These are phyloP conservation scores for Ascocoryne sarcoides DNA, from an alignment of 2,329 filamentous ascomycete genomes.

Conservation along the genomic window DNA sequence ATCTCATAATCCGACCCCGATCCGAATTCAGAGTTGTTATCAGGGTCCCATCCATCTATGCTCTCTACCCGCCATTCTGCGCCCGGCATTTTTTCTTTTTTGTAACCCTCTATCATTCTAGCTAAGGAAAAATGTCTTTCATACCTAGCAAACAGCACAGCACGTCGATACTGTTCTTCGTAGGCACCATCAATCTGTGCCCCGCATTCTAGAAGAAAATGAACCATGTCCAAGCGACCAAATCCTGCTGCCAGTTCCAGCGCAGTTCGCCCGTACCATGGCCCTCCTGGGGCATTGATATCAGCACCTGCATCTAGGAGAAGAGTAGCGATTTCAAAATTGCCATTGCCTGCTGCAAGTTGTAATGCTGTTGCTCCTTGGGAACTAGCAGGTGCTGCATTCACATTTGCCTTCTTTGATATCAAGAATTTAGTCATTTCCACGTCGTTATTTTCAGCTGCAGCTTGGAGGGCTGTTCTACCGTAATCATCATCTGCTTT, in stretches of 20 bases:
- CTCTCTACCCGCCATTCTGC: too few relatives aligned
- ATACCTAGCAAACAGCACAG: constrained; percentile 7
- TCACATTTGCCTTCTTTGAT: background rate
- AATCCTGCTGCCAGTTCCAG: background rate
- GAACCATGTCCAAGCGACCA: background rate
- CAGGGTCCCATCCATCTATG: too few relatives aligned
- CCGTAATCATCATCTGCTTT: background rate
- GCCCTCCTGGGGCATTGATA: background rate
- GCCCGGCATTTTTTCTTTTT: too few relatives aligned
- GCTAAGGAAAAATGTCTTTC: too few relatives aligned
- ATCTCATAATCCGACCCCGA: too few relatives aligned
- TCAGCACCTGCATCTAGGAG: background rate
- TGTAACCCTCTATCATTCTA: too few relatives aligned
- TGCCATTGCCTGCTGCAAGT: background rate
- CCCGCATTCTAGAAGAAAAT: background rate
- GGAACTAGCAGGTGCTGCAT: background rate
- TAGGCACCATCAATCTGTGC: background rate
- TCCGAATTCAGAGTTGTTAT: too few relatives aligned
- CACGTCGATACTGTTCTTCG: background rate
- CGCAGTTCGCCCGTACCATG: background rate
- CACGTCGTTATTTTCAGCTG: background rate
- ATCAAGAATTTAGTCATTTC: background rate
- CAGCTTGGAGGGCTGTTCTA: background rate
- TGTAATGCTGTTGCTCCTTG: background rate
- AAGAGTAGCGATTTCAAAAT: background rate